Base-by-base conservation (phyloP, 2,329 filamentous ascomycete species). In the Fusarium incarnatum region DNA sequence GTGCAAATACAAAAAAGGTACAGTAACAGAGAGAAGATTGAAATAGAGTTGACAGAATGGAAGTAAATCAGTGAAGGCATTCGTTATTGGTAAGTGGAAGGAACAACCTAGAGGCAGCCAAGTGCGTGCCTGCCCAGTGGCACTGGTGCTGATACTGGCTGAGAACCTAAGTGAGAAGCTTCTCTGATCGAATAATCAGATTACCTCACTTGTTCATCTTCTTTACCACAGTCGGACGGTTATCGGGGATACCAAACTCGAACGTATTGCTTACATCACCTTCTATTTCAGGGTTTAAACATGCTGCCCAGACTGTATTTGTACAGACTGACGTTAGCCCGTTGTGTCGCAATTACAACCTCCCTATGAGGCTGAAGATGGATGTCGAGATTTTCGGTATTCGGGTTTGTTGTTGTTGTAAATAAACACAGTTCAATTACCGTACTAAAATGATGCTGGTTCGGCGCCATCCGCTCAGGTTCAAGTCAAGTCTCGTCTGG, bases 251-350 rank as follows among this genome's bases (percentile, higher is more conserved):
- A 63, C 37, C 25, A 28, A 44, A 30, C 5, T 37, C 8, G 30
- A 50, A 25, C 16, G 40, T 22, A 27, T 27, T 67, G 67, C 67
- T 70, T 68, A 68, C 62, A 67, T 70, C 67, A 68, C 49, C 54
- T 70, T 50, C 42, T 59, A n/a, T 63, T 64, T 40, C 59, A n/a
- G 53, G 56, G 25, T 55, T 67, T 15, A 20, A 40, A 52, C 15
- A 27, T 47, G 23, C 16, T 64, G 44, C 48, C 54, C 34, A 45
- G 25, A 56, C 56, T 16, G 16, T 28, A 55, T 53, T 44, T 30
- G 46, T 15, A 32, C 20, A 55, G 20, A 54, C 44, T 69, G 44
- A 47, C 27, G 52, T 54, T 60, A 46, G 32, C 22, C 15, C 22
- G 12, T n/a, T 34, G 47, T 32, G 48, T 64, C 60, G 37, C 59